Evolutionary conservation across 2,329 filamentous ascomycete genomes (phyloP).

Genomic region (Pseudocercospora ulei): DNA sequence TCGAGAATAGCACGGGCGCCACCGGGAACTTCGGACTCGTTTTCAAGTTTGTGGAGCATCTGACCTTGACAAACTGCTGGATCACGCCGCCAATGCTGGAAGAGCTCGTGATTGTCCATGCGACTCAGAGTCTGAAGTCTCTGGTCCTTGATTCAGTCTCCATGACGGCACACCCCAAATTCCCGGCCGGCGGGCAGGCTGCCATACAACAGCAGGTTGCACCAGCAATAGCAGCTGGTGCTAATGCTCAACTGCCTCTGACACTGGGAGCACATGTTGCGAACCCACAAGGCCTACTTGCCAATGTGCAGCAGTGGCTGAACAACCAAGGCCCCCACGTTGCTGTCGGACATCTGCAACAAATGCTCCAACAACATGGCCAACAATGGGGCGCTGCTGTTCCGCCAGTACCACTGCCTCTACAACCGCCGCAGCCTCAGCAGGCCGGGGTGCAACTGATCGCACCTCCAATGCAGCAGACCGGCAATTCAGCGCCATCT

Average conservation of each 20-base stretch:
- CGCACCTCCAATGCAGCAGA: background rate
- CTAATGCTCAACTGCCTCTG: background rate
- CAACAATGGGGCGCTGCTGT: slow-evolving; percentile 6
- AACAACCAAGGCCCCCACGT: slow-evolving; percentile 1
- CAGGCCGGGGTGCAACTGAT: background rate
- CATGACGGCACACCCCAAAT: slow-evolving; percentile 43
- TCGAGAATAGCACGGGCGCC: slow-evolving; percentile 20
- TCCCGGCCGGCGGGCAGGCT: slow-evolving; percentile 15
- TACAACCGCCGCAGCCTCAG: slow-evolving; percentile 3
- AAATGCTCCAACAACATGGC: slow-evolving; percentile 12
- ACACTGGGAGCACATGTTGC: slow-evolving; percentile 3
- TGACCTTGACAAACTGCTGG: slow-evolving; percentile 62
- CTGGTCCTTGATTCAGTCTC: slow-evolving; percentile 57
- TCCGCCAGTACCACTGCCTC: background rate
- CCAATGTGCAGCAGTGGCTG: slow-evolving; percentile 11
- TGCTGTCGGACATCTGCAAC: slow-evolving; percentile 7
- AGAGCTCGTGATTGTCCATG: slow-evolving; percentile 45
- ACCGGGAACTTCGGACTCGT: slow-evolving; percentile 20
- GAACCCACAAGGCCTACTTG: slow-evolving; percentile 7
- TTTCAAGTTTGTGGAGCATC: slow-evolving; percentile 49
- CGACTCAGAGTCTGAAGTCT: slow-evolving; percentile 42
- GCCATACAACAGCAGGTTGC: slow-evolving; percentile 16
- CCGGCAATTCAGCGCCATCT: slow-evolving; percentile 14
- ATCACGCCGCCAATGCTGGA: slow-evolving; percentile 50
- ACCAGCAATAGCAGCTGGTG: slow-evolving; percentile 11